Percentiles rank a stretch among this genome's conserved stretches.
Evolutionary conservation across 1,139 yeast species (phyloP).

Genomic region (Suhomyces chickasaworum): DNA sequence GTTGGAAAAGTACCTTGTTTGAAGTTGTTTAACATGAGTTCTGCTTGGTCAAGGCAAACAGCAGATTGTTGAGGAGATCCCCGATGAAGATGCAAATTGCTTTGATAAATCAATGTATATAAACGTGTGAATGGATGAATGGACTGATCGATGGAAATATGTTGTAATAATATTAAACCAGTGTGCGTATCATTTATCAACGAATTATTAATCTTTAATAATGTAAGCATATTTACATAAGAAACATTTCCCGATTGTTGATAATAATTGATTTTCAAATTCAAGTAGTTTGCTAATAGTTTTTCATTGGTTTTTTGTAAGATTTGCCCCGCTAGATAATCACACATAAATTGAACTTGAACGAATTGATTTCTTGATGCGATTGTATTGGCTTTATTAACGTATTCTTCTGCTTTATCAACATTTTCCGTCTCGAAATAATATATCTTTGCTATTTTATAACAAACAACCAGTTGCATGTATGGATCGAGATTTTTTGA

Average conservation of each 20-base stretch:
- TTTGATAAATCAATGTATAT: conserved; percentile 25
- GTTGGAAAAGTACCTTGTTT: conserved; percentile 19
- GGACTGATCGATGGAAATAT: conserved; percentile 17
- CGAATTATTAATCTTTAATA: conserved; percentile 32
- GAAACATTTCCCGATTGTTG: conserved; percentile 16
- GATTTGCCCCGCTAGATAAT: conserved; percentile 37
- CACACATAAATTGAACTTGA: conserved; percentile 29
- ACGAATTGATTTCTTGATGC: conserved; percentile 32
- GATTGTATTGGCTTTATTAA: conserved; percentile 39
- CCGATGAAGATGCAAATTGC: conserved; percentile 29
- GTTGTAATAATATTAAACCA: conserved; percentile 29
- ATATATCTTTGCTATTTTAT: conserved; percentile 38
- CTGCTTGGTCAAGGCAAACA: conserved; percentile 20
- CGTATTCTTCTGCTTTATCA: conserved; percentile 42
- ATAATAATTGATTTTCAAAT: conserved; percentile 27
- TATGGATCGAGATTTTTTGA: conserved; percentile 28
- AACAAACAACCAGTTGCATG: conserved; percentile 34
- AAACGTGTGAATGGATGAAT: conserved; percentile 23
- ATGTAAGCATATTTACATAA: conserved; percentile 27
- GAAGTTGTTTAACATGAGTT: conserved; percentile 2
- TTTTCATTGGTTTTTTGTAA: conserved; percentile 27
- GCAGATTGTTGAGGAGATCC: conserved; percentile 29
- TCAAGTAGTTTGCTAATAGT: conserved; percentile 32
- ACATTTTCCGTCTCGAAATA: conserved; percentile 43
- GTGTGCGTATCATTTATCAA: conserved; percentile 27